A percentile compares a stretch with the other conserved stretches of the same genome.
These are phyloP conservation scores for Borovskyia barvae DNA, from an alignment of 208 protist species.

Conservation along the genomic window DNA sequence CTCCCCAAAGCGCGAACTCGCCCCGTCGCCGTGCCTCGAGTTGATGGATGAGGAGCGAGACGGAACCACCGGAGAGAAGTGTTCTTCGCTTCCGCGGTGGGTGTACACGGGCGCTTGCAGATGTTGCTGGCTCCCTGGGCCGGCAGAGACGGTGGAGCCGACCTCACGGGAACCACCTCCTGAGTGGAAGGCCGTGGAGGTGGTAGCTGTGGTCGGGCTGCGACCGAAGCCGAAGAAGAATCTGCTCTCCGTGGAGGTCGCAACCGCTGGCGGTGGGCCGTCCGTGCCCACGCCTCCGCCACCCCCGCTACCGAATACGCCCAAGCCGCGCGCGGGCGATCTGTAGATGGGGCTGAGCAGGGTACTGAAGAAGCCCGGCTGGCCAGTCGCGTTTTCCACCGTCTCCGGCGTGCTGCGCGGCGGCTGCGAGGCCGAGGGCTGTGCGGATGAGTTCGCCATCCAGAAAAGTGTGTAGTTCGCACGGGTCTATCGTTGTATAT, in stretches of 20 bases:
- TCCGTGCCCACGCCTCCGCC: too few relatives aligned
- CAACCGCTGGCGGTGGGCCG: too few relatives aligned
- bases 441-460: neutral
- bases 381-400: too few relatives aligned
- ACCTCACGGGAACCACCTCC: too few relatives aligned
- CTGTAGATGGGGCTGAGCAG: neutral
- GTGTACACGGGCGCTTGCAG: too few relatives aligned
- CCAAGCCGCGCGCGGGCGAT: neutral
- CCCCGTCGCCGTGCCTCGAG: neutral
- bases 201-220: neutral
- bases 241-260: neutral
- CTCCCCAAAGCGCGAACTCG: too few relatives aligned
- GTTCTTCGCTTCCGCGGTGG: too few relatives aligned
- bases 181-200: neutral
- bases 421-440: too few relatives aligned
- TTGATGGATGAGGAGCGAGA: neutral
- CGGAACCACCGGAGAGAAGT: neutral
- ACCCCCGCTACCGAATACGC: too few relatives aligned
- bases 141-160: too few relatives aligned
- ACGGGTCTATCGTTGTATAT: too few relatives aligned
- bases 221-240: neutral
- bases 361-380: neutral
- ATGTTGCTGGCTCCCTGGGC: neutral
- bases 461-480: too few relatives aligned
- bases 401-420: neutral